Evolutionary conservation across 2,329 filamentous ascomycete species (phyloP).

Genomic region (Aspergillus hortae): DNA sequence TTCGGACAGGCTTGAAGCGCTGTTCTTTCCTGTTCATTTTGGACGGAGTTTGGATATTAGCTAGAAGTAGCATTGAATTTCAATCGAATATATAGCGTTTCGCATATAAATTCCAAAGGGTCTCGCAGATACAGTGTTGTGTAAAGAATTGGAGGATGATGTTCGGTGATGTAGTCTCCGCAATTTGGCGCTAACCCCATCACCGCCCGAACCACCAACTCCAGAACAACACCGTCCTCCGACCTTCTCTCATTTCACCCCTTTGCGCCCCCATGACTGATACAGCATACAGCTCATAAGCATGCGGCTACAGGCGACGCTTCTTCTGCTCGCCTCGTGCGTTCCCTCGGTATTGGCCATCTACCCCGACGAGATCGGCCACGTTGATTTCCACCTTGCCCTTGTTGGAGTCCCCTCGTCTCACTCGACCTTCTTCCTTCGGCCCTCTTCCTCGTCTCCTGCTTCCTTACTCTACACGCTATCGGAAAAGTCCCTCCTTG

Average conservation of each 20-base stretch:
- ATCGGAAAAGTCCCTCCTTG: slow-evolving; percentile 77
- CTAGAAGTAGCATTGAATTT: neutral
- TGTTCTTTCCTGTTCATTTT: neutral
- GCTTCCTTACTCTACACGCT: slow-evolving; percentile 89
- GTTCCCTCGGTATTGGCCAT: slow-evolving; percentile 60
- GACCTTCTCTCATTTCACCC: slow-evolving; percentile 12
- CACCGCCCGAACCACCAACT: slow-evolving; percentile 18
- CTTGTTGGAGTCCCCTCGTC: slow-evolving; percentile 78
- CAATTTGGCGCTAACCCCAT: slow-evolving; percentile 3
- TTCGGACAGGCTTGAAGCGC: slow-evolving; percentile 32
- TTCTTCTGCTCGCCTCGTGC: slow-evolving; percentile 42
- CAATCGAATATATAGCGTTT: neutral
- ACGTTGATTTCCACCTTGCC: slow-evolving; percentile 89
- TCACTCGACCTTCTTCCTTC: slow-evolving; percentile 91
- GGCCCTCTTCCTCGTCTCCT: slow-evolving; percentile 73
- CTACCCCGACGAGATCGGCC: slow-evolving; percentile 85
- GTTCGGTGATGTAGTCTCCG: no score
- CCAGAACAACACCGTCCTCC: slow-evolving; percentile 2
- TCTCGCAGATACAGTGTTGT: neutral
- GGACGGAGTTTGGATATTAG: neutral
- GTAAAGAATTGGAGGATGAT: neutral
- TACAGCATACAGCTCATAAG: slow-evolving; percentile 24
- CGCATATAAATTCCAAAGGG: neutral
- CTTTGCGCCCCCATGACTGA: slow-evolving; percentile 30
- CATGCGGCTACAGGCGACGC: slow-evolving; percentile 41